Conservation (phyloP, 129 eudicot species). For the Oenanthe sinensis region DNA sequence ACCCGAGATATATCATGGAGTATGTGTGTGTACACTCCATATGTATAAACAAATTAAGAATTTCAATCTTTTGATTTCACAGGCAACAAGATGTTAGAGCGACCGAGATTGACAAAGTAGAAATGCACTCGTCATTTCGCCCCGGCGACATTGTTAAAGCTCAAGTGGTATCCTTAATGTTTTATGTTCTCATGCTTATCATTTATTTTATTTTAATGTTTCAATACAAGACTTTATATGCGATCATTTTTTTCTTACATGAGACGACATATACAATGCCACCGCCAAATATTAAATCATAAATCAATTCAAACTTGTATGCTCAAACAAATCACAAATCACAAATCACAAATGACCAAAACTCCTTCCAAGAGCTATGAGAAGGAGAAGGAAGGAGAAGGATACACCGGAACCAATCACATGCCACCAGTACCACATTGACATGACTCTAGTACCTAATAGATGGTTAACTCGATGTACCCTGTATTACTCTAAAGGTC, state of each 20-base stretch:
- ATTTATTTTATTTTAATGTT: not conserved
- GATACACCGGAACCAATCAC: no score
- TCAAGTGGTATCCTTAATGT: constrained; percentile 68
- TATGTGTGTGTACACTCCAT: not conserved
- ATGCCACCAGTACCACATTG: no score
- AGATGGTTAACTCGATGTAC: no score
- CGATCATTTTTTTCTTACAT: not conserved
- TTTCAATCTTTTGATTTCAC: constrained; percentile 12
- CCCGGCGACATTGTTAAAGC: constrained; percentile 96
- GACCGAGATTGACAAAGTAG: constrained; percentile 98
- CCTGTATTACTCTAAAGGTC: no score
- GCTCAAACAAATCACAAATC: no score
- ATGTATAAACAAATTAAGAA: not conserved
- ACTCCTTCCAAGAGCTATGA: no score
- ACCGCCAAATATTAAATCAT: no score
- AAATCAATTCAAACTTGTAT: no score
- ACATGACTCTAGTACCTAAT: no score
- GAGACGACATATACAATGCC: no score
- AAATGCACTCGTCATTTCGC: constrained; percentile 83
- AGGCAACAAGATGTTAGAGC: constrained; percentile 99
- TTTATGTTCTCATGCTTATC: not conserved
- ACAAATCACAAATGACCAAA: no score
- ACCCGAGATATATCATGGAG: not conserved
- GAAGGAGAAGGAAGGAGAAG: no score
- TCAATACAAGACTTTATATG: not conserved